Evolutionary conservation across 768 basidiomycete genomes (phyloP), one percentile per base, ranked within the genome.

Genomic region (Cantharellus anzutake): DNA sequence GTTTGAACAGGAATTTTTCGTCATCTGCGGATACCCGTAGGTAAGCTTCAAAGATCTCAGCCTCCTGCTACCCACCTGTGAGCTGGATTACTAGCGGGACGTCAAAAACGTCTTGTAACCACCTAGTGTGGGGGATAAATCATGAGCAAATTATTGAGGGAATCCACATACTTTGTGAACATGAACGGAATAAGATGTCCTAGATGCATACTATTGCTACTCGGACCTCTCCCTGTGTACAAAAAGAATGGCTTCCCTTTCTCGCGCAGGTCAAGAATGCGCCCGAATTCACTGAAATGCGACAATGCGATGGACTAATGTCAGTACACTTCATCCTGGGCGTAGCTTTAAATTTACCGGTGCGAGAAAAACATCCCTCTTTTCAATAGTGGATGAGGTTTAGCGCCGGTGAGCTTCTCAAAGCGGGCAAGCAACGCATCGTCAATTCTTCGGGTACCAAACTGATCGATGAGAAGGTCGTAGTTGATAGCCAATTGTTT

Each of bases 1-100:
- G 87, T 70, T 98, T 94, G 79, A 99, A 96, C 53, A 99, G 71
- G 75, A 98, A 99, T 70, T 99, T 99, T 70, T 99, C 96, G 70
- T 99, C 96, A 67, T 99, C 96, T 89, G 65, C 3, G 14, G 40
- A 16, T 5, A 7, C 4, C 14, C 42, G 62, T 29, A 48, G 5
- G 11, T 11, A 41, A n/a, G 57, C n/a, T 51, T 20, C 2, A 51
- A 51, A 29, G 16, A 37, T 57, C 34, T 4, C 1, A 56, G 3
- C 4, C 14, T 5, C 35, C 20, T 38, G 4, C 53, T 40, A 56
- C 75, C 52, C 60, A 86, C 92, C 92, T 42, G 96, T 99, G 2
- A 99, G 78, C 70, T 99, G 96, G 60, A 99, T 76, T 60, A 99
- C 96, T 40, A 97, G 74, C 3, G 96, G 93, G 4, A 89, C 88